Evolutionary conservation across 2,329 filamentous ascomycete genomes (phyloP).

Genomic region (Talaromyces sp.): DNA sequence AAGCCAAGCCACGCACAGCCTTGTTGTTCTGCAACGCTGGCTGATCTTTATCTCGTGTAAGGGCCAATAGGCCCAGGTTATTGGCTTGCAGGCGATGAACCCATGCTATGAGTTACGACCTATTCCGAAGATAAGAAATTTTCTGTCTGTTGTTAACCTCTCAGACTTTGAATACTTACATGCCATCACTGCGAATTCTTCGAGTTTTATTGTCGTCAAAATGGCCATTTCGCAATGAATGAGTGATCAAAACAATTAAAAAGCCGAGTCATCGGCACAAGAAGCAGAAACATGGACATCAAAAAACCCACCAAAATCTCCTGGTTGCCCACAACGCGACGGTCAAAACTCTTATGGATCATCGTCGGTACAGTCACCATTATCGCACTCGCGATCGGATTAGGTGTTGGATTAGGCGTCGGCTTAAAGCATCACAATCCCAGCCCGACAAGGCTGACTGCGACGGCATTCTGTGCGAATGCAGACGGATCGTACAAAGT

Average conservation of each 20-base stretch:
- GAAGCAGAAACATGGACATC: not conserved
- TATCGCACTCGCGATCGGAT: not conserved
- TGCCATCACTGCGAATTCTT: not conserved
- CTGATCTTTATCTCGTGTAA: too few relatives aligned
- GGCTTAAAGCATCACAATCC: not conserved
- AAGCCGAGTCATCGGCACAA: not conserved
- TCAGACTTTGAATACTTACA: not conserved
- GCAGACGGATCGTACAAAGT: conserved; percentile 25
- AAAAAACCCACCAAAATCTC: not conserved
- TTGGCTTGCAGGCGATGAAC: not conserved
- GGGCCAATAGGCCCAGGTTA: not conserved
- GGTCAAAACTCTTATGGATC: not conserved
- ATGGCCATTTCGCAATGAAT: not conserved
- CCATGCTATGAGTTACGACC: not conserved
- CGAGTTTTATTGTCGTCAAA: not conserved
- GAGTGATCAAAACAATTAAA: not conserved
- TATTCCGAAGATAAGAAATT: not conserved
- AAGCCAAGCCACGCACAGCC: not conserved
- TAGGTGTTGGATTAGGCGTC: conserved; percentile 9
- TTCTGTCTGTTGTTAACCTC: not conserved
- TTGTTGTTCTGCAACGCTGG: not conserved
- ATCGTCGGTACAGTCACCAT: not conserved
- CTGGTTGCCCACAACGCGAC: not conserved
- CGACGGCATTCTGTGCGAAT: conserved; percentile 26
- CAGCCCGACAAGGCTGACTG: not conserved